These are phyloP conservation scores for Neoarthrinium moseri DNA, from an alignment of 2,329 filamentous ascomycete species.

Conservation along the genomic window DNA sequence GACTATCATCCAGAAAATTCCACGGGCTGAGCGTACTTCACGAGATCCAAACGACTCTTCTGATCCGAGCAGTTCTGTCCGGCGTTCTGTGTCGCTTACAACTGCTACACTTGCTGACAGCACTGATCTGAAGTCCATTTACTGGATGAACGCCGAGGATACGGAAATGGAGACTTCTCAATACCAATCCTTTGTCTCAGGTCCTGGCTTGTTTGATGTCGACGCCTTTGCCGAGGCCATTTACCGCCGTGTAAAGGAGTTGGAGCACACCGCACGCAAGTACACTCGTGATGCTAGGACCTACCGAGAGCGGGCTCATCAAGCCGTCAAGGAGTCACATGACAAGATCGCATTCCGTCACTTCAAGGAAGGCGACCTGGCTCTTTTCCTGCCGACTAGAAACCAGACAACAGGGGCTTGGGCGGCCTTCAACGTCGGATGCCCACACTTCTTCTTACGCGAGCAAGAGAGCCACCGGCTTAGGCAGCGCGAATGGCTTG, in stretches of 20 bases:
- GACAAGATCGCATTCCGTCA: slow-evolving; percentile 95
- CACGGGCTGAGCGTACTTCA: slow-evolving; percentile 56
- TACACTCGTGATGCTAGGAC: slow-evolving; percentile 85
- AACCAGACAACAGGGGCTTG: slow-evolving; percentile 94
- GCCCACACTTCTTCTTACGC: slow-evolving; percentile 93
- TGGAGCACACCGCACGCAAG: slow-evolving; percentile 89
- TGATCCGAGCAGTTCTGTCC: slow-evolving; percentile 52
- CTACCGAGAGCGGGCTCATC: slow-evolving; percentile 84
- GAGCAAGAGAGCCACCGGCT: slow-evolving; percentile 89
- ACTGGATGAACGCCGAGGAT: slow-evolving; percentile 76
- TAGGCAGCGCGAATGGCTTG: slow-evolving; percentile 87
- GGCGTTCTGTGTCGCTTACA: slow-evolving; percentile 51
- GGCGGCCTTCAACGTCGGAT: slow-evolving; percentile 98
- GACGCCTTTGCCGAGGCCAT: slow-evolving; percentile 83
- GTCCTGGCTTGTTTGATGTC: slow-evolving; percentile 76
- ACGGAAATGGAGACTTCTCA: slow-evolving; percentile 66
- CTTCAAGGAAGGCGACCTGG: slow-evolving; percentile 95
- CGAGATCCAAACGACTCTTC: slow-evolving; percentile 59
- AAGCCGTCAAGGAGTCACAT: slow-evolving; percentile 78
- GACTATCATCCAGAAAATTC: slow-evolving; percentile 73
- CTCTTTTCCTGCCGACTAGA: slow-evolving; percentile 87
- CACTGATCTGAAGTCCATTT: slow-evolving; percentile 70
- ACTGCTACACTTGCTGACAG: slow-evolving; percentile 58
- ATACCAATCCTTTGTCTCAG: slow-evolving; percentile 72
- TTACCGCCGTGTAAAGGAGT: slow-evolving; percentile 86